Percentiles rank a stretch among this genome's conserved stretches.
phyloP scores from a whole-genome alignment of 2,329 filamentous ascomycete genomes.

The Aspergillus oerlinghausenensis region DNA sequence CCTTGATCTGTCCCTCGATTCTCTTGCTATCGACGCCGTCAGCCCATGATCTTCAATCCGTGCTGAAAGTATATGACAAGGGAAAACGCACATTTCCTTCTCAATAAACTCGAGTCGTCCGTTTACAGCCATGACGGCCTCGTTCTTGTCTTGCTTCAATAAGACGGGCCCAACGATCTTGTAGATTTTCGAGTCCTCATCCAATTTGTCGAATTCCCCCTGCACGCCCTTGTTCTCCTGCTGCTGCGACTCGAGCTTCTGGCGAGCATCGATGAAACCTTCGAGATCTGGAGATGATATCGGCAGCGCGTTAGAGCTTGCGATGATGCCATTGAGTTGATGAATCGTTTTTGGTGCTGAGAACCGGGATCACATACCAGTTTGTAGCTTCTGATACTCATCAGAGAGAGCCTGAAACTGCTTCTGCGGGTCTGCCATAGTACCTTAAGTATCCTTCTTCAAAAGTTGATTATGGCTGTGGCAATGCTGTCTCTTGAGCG shows the following conservation, averaged over 20 bases:
- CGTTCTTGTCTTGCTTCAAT: slow-evolving; percentile 87
- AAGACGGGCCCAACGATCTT: slow-evolving; percentile 91
- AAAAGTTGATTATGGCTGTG: neutral
- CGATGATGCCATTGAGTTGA: slow-evolving; percentile 2
- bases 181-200: slow-evolving; percentile 85
- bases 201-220: slow-evolving; percentile 78
- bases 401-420: slow-evolving; percentile 78
- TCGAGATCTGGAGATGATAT: slow-evolving; percentile 63
- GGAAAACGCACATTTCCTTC: slow-evolving; percentile 73
- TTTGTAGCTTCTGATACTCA: slow-evolving; percentile 80
- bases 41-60: slow-evolving; percentile 5
- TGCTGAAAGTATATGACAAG: neutral
- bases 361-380: slow-evolving; percentile 51
- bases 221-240: slow-evolving; percentile 89
- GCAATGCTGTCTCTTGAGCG: slow-evolving; percentile 13
- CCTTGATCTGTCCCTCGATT: slow-evolving; percentile 62
- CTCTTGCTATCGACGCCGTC: slow-evolving; percentile 49
- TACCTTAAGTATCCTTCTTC: slow-evolving; percentile 5
- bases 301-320: neutral
- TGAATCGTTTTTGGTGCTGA: neutral
- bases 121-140: slow-evolving; percentile 87
- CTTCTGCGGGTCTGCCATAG: slow-evolving; percentile 70
- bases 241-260: slow-evolving; percentile 87
- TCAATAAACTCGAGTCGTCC: slow-evolving; percentile 87
- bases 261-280: slow-evolving; percentile 68